Conservation (phyloP, 768 basidiomycete species). For the Auricularia sp. region DNA sequence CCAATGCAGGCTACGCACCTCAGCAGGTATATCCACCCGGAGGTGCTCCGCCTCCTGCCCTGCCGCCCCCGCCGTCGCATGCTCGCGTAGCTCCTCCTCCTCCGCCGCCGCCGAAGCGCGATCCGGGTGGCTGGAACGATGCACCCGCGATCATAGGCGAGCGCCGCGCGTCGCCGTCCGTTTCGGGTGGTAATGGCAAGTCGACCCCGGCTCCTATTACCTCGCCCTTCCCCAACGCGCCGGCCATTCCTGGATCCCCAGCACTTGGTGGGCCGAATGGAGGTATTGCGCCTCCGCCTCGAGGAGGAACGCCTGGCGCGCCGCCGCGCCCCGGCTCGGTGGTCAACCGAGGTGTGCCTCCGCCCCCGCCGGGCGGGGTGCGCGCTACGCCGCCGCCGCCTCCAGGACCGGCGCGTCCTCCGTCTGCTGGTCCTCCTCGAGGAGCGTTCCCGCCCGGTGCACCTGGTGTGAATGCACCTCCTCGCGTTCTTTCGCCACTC, state of each 20-base stretch:
- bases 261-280: conserved; percentile 39
- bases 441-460: conserved; percentile 12
- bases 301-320: conserved; percentile 23
- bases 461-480: conserved; percentile 3
- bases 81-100: conserved; percentile 26
- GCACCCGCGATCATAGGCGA: conserved; percentile 47
- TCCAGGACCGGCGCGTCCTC: conserved; percentile 21
- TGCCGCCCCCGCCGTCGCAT: conserved; percentile 31
- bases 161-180: conserved; percentile 11
- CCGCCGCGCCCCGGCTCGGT: conserved; percentile 2
- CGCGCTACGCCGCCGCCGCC: conserved; percentile 7
- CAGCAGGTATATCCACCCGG: background rate
- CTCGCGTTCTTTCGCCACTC: conserved; percentile 20
- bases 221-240: conserved; percentile 76
- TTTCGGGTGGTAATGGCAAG: background rate
- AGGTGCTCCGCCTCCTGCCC: conserved; percentile 22
- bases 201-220: conserved; percentile 65
- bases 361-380: conserved; percentile 5
- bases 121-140: conserved; percentile 89
- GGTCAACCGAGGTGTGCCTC: conserved; percentile 2
- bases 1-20: conserved; percentile 8
- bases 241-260: conserved; percentile 28
- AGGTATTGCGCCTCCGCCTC: conserved; percentile 44
- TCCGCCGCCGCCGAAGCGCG: conserved; percentile 38
- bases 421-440: conserved; percentile 26